Percentiles rank a stretch among this genome's conserved stretches.
Conservation (phyloP, 2,329 filamentous ascomycete species). For the Ophiostoma novo-ulmi region DNA sequence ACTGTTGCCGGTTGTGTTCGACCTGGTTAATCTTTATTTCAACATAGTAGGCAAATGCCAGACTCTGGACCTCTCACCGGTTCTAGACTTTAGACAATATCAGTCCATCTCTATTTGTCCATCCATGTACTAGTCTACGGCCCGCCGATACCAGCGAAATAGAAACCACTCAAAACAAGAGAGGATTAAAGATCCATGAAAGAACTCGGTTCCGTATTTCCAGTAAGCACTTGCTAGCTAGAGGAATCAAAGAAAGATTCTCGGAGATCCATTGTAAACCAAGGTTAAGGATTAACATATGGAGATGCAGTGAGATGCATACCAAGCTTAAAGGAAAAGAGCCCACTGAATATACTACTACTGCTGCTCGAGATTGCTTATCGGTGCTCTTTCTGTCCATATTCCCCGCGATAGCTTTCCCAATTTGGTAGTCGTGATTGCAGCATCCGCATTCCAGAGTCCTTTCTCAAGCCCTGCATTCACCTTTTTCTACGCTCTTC, state of each 20-base stretch:
- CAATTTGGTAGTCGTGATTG: not conserved
- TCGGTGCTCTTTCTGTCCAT: not conserved
- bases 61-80: not conserved
- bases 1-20: not conserved
- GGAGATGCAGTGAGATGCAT: not conserved
- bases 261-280: not conserved
- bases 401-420: conserved; percentile 1
- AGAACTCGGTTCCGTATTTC: not conserved
- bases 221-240: not conserved
- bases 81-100: not conserved
- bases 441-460: not conserved
- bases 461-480: not conserved
- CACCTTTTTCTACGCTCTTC: not conserved
- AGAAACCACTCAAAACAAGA: not conserved
- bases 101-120: not conserved
- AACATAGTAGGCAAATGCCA: not conserved
- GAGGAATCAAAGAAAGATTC: not conserved
- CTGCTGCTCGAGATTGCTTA: not conserved
- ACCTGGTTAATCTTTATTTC: not conserved
- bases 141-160: not conserved
- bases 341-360: not conserved
- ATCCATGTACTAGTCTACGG: too few species aligned
- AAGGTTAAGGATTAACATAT: not conserved
- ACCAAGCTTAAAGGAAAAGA: not conserved
- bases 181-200: not conserved